Evolutionary conservation across 2,329 filamentous ascomycete species (phyloP), one percentile per base, ranked within the genome.

Genomic region (Colletotrichum sojae): DNA sequence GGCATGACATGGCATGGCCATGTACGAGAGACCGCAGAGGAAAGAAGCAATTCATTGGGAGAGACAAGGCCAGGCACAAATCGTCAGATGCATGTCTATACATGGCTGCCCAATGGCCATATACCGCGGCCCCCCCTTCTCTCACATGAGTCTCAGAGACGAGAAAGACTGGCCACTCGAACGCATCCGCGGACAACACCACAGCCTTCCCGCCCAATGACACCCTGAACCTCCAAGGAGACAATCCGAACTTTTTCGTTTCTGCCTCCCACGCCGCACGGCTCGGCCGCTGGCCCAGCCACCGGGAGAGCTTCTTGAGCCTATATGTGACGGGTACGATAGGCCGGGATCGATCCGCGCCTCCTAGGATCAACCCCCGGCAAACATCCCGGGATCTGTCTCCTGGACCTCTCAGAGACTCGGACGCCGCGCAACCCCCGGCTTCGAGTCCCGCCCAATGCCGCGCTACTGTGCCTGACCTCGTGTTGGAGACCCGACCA

Each of bases 381-480:
- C 36, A 69, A 27, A 36, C 18, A 5, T 36, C 22, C 65, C 55
- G 51, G 66, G 62, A 54, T 69, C 55, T 66, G 52, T 40, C 52
- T 55, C 59, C 54, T 43, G 18, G 31, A 36, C 43, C 55, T 53
- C 66, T 48, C 31, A 36, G 31, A 36, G 31, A 10, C 31, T 36
- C 31, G 31, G 31, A 36, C 31, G 6, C 31, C 31, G 31, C 31
- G 31, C 31, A 36, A 36, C 31, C 31, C 31, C 31, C 31, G 31
- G 31, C 31, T 36, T 36, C 9, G 31, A 36, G 46, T 58, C 45
- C 65, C 43, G 62, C 62, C 62, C 62, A 69, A 66, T 67, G 62
- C 62, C 49, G 49, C 62, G 62, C 67, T 69, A 69, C 67, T 69
- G 62, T 69, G 51, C 51, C 62, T 27, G 39, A 67, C 55, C 67